phyloP scores from a whole-genome alignment of 2,329 filamentous ascomycete genomes.

The Microcera coccophila region DNA sequence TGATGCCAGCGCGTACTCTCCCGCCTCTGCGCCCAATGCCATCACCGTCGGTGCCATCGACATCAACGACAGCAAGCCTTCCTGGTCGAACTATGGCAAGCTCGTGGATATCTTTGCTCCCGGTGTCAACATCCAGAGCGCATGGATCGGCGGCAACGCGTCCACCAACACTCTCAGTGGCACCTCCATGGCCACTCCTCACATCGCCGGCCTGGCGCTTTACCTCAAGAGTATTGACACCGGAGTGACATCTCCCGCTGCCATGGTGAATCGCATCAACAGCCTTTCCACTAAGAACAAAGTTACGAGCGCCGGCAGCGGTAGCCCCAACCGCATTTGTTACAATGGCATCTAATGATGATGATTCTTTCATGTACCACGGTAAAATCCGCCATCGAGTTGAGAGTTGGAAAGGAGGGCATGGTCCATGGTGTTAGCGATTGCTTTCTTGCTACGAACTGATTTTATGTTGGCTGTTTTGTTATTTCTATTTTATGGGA shows the following conservation, averaged over 20 bases:
- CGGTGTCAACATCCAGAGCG: conserved; percentile 42
- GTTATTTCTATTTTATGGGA: background rate
- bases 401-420: background rate
- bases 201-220: conserved; percentile 56
- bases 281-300: conserved; percentile 38
- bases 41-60: conserved; percentile 53
- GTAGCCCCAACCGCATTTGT: conserved; percentile 43
- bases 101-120: conserved; percentile 50
- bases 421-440: background rate
- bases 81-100: conserved; percentile 49
- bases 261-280: conserved; percentile 40
- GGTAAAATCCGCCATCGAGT: too few species aligned
- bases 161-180: conserved; percentile 50
- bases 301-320: conserved; percentile 31
- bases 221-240: conserved; percentile 40
- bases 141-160: conserved; percentile 41
- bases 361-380: background rate
- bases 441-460: background rate
- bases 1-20: conserved; percentile 41
- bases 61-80: conserved; percentile 34
- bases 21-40: conserved; percentile 45
- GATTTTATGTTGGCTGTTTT: background rate
- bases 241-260: conserved; percentile 39
- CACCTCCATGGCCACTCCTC: conserved; percentile 60
- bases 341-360: conserved; percentile 40